A percentile compares a stretch with the other conserved stretches of the same genome.
These are phyloP conservation scores for Hygrophoropsis aurantiaca DNA, from an alignment of 768 basidiomycete species.

Conservation along the genomic window DNA sequence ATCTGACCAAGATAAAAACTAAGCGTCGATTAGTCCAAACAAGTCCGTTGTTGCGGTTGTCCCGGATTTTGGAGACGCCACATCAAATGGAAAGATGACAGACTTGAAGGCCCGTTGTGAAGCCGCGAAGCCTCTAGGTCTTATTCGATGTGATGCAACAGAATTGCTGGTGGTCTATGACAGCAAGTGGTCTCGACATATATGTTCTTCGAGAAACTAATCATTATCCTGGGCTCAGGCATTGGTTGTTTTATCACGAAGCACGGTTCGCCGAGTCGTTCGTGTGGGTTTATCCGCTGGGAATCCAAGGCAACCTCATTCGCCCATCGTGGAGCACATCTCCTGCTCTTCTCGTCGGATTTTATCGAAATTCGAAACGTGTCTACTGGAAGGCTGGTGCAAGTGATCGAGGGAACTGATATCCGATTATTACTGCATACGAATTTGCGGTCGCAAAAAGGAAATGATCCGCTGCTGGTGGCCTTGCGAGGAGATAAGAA, in stretches of 20 bases:
- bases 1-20: not conserved
- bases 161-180: conserved; percentile 78
- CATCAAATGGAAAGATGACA: conserved; percentile 39
- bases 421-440: conserved; percentile 61
- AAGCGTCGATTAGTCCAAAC: conserved; percentile 33
- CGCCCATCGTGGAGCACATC: conserved; percentile 56
- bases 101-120: conserved; percentile 61
- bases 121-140: conserved; percentile 60
- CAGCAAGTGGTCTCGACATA: conserved; percentile 40
- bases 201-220: not conserved
- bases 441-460: conserved; percentile 10
- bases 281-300: conserved; percentile 71
- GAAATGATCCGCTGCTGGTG: conserved; percentile 53
- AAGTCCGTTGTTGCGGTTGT: conserved; percentile 47
- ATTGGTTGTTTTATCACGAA: conserved; percentile 78
- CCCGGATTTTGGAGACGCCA: conserved; percentile 54
- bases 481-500: conserved; percentile 63
- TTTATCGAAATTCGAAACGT: conserved; percentile 76
- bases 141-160: conserved; percentile 50
- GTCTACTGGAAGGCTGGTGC: conserved; percentile 66
- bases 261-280: conserved; percentile 63
- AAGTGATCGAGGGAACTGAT: conserved; percentile 76
- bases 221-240: conserved; percentile 38
- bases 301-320: conserved; percentile 68
- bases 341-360: conserved; percentile 71